Percentiles rank a stretch among this genome's conserved stretches.
These are phyloP conservation scores for Fragaria nilgerrensis DNA, from an alignment of 306 rosid genomes.

Conservation along the genomic window DNA sequence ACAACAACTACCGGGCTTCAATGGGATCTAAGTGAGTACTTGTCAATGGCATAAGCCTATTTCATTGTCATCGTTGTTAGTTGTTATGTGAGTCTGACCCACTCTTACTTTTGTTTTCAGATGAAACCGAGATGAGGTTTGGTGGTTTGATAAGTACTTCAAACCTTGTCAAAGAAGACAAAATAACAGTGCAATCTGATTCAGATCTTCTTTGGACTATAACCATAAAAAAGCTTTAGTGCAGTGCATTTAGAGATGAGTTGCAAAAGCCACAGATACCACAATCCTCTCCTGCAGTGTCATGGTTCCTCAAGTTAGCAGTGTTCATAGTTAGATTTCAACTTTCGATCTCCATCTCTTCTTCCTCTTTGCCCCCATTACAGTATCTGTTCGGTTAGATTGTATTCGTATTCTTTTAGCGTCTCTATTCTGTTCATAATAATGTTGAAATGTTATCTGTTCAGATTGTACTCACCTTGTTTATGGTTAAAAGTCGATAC, in stretches of 20 bases:
- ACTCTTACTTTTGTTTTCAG: conserved; percentile 47
- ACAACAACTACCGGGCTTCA: conserved; percentile 86
- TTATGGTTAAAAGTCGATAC: not conserved
- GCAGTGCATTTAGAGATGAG: conserved; percentile 20
- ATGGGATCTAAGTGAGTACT: conserved; percentile 87
- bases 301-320: not conserved
- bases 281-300: not conserved
- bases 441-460: not conserved
- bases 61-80: not conserved
- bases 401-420: not conserved
- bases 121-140: conserved; percentile 65
- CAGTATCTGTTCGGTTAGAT: not conserved
- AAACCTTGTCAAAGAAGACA: conserved; percentile 64
- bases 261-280: not conserved
- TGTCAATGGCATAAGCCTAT: not conserved
- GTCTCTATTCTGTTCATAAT: not conserved
- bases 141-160: conserved; percentile 93
- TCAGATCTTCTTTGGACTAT: conserved; percentile 96
- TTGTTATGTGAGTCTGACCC: conserved; percentile 18
- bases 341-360: not conserved
- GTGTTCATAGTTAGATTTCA: not conserved
- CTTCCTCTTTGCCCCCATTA: not conserved
- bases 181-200: conserved; percentile 74
- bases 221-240: conserved; percentile 56
- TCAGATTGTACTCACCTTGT: not conserved